phyloP scores from a whole-genome alignment of 176 grass and related monocot genomes.

The Alloteropsis semialata region DNA sequence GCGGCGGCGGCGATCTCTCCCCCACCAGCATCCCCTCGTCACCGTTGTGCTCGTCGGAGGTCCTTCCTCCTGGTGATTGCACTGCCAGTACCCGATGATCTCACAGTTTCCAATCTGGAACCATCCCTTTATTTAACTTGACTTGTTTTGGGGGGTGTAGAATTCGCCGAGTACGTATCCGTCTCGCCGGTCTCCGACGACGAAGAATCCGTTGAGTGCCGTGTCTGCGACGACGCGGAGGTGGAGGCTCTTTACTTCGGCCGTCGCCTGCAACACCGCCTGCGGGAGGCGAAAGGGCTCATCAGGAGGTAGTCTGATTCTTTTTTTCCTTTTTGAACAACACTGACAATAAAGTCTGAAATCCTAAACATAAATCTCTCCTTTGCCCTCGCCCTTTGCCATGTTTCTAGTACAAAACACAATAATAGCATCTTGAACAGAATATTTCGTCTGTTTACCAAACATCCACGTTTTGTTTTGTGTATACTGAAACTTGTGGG shows the following conservation, averaged over 20 bases:
- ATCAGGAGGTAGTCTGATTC: slow-evolving; percentile 42
- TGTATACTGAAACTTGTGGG: neutral
- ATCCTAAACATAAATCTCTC: neutral
- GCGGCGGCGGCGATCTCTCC: slow-evolving; percentile 31
- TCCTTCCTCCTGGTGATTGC: slow-evolving; percentile 26
- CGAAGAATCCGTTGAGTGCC: slow-evolving; percentile 13
- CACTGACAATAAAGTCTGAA: neutral
- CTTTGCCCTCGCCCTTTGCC: too few species aligned
- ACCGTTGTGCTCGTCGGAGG: slow-evolving; percentile 32
- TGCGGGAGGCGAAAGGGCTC: slow-evolving; percentile 47
- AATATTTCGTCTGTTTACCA: neutral
- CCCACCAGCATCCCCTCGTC: slow-evolving; percentile 14
- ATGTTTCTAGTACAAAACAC: neutral
- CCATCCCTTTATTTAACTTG: slow-evolving; percentile 9
- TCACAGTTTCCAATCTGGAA: slow-evolving; percentile 2
- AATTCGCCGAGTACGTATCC: slow-evolving; percentile 29
- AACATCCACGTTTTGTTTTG: neutral
- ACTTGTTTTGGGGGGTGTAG: neutral
- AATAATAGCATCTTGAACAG: neutral
- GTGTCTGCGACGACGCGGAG: slow-evolving; percentile 18
- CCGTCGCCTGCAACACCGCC: slow-evolving; percentile 7
- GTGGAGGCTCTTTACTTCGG: neutral
- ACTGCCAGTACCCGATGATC: neutral
- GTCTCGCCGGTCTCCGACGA: slow-evolving; percentile 5
- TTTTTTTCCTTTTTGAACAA: neutral